These are phyloP conservation scores for Dalechampia spathulata DNA, from an alignment of 441 rosid genomes.

Conservation along the genomic window DNA sequence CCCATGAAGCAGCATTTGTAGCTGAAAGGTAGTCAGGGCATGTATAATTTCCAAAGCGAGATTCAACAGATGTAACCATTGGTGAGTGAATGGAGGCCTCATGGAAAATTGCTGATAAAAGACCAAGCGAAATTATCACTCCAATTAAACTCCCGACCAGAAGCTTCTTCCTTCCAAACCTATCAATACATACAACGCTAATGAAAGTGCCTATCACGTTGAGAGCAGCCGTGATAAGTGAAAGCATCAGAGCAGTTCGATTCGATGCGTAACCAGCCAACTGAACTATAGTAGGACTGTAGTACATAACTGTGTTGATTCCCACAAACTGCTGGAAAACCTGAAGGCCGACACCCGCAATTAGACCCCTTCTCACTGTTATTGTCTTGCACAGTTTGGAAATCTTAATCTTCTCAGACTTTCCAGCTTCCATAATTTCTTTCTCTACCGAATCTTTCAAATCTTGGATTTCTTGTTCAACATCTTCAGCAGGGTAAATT, in stretches of 20 bases:
- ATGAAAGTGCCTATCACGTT: constrained; percentile 60
- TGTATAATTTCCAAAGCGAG: constrained; percentile 27
- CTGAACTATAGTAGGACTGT: constrained; percentile 70
- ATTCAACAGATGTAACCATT: constrained; percentile 26
- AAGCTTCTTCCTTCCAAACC: constrained; percentile 67
- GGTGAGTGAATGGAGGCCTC: constrained; percentile 47
- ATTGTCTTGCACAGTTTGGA: constrained; percentile 37
- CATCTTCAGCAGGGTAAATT: constrained; percentile 45
- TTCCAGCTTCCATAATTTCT: constrained; percentile 48
- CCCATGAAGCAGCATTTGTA: constrained; percentile 34
- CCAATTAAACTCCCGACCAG: constrained; percentile 48
- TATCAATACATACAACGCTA: constrained; percentile 62
- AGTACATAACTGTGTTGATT: constrained; percentile 83
- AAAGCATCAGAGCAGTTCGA: constrained; percentile 59
- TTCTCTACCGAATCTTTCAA: constrained; percentile 49
- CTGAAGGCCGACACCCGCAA: constrained; percentile 76
- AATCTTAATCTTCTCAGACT: constrained; percentile 45
- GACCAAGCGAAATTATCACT: constrained; percentile 41
- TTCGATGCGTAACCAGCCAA: constrained; percentile 73
- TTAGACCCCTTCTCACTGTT: constrained; percentile 65
- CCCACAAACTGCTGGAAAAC: constrained; percentile 84
- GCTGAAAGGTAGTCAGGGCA: constrained; percentile 46
- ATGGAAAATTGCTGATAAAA: constrained; percentile 53
- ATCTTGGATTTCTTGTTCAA: constrained; percentile 47
- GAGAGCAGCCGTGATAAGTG: constrained; percentile 61